Base-by-base conservation (phyloP, 2,329 filamentous ascomycete genomes). In the Penicillium glabrum region DNA sequence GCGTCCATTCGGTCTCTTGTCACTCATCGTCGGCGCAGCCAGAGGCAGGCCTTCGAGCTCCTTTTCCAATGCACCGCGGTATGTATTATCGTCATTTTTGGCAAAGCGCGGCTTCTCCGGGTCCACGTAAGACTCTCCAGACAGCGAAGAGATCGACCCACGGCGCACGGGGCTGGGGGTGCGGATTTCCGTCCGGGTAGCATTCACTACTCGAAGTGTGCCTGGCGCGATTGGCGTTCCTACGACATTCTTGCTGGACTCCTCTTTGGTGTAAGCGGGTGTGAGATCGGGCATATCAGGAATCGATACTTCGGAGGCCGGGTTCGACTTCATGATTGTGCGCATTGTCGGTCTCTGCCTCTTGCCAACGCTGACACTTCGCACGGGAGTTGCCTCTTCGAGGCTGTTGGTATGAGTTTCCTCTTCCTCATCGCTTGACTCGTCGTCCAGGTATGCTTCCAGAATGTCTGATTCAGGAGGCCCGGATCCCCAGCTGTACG, bases 401-500 rank as follows among this genome's bases (percentile, higher is more conserved):
- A 67, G 53, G 53, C 55, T 13, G 16, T 58, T 48, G 33, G 46
- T 29, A 3, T 59, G 57, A 7, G 64, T 61, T 10, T 62, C 61
- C 13, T 37, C n/a, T 19, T 37, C 21, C 14, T 19, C 19, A 3
- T 64, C 59, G 16, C 69, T 68, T 4, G 68, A 72, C n/a, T 67
- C 63, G 26, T 53, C 58, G 33, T 72, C 69, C n/a, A 71, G 52
- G 37, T 72, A 73, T 14, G 66, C 63, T 19, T 66, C 72, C 24
- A 80, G 79, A 13, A 76, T 75, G n/a, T 81, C 81, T 56, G 67
- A 82, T 74, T 64, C 77, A 65, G 52, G 80, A 72, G 69, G 71
- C 4, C 70, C 75, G 31, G 79, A 82, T 5, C 80, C 84, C 84
- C 88, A 91, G 63, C 80, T 86, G 21, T 86, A 83, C 1, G 89